Conservation (phyloP, 768 basidiomycete species). For the Leucocoprinus sp. region DNA sequence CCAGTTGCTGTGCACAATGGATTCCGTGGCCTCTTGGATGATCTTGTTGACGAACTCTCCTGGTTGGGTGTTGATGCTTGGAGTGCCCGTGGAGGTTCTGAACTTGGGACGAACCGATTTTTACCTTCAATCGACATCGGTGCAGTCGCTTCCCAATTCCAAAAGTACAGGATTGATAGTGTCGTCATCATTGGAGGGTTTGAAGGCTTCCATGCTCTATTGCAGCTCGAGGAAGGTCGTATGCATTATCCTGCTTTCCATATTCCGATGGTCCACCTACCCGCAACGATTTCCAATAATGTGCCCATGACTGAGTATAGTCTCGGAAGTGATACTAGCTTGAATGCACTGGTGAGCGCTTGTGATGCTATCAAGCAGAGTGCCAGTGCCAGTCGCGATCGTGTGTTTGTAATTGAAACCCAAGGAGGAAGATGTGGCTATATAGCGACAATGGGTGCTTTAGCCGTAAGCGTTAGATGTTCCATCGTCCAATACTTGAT, state of each 20-base stretch:
- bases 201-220: constrained; percentile 80
- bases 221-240: constrained; percentile 72
- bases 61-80: constrained; percentile 98
- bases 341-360: constrained; percentile 95
- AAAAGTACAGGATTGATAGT: constrained; percentile 70
- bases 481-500: constrained; percentile 1
- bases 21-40: constrained; percentile 89
- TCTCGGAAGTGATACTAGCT: constrained; percentile 91
- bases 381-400: constrained; percentile 89
- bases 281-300: constrained; percentile 97
- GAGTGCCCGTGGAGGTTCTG: constrained; percentile 94
- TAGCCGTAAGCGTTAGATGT: constrained; percentile 61
- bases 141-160: constrained; percentile 84
- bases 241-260: constrained; percentile 86
- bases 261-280: constrained; percentile 92
- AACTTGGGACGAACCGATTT: constrained; percentile 92
- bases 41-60: constrained; percentile 75
- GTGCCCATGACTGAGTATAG: constrained; percentile 97
- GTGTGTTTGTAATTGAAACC: constrained; percentile 97
- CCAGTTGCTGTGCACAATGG: constrained; percentile 94
- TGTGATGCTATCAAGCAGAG: constrained; percentile 99
- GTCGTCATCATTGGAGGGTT: constrained; percentile 93
- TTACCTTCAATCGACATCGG: constrained; percentile 85
- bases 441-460: constrained; percentile 88
- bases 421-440: constrained; percentile 97